phyloP scores from a whole-genome alignment of 208 protist species.

The Wallacemonas collosoma region DNA sequence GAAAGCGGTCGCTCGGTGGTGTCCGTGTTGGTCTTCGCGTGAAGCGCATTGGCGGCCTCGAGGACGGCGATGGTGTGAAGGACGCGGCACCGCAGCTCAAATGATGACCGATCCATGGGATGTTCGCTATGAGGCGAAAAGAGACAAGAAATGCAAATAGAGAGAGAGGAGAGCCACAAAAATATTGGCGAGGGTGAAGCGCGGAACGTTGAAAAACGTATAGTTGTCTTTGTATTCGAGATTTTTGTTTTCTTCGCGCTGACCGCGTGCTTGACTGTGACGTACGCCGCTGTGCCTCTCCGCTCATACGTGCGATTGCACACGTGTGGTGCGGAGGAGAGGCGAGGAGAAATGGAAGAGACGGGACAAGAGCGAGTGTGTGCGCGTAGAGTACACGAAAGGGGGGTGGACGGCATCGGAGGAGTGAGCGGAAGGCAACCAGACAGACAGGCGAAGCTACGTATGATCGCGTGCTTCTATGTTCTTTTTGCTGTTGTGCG shows the following conservation, averaged over 20 bases:
- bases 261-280: too few relatives aligned
- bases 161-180: neutral
- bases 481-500: too few relatives aligned
- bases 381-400: too few relatives aligned
- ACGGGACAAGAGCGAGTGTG: too few relatives aligned
- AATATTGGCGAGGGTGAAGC: neutral
- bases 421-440: too few relatives aligned
- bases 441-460: too few relatives aligned
- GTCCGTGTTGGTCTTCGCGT: neutral
- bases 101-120: neutral
- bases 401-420: too few relatives aligned
- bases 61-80: slow-evolving; percentile 11
- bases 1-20: neutral
- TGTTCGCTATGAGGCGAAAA: neutral
- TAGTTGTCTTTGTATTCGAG: neutral
- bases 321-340: too few relatives aligned
- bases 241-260: neutral
- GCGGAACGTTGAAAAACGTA: slow-evolving; percentile 6
- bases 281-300: too few relatives aligned
- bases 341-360: too few relatives aligned
- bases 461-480: too few relatives aligned
- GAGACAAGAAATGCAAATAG: neutral
- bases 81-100: slow-evolving; percentile 1
- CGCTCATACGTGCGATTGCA: too few relatives aligned
- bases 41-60: neutral